Percentiles rank a stretch among this genome's conserved stretches.
These are phyloP conservation scores for Cutaneotrichosporon cavernicola DNA, from an alignment of 1,284 basidiomycete genomes.

Conservation along the genomic window DNA sequence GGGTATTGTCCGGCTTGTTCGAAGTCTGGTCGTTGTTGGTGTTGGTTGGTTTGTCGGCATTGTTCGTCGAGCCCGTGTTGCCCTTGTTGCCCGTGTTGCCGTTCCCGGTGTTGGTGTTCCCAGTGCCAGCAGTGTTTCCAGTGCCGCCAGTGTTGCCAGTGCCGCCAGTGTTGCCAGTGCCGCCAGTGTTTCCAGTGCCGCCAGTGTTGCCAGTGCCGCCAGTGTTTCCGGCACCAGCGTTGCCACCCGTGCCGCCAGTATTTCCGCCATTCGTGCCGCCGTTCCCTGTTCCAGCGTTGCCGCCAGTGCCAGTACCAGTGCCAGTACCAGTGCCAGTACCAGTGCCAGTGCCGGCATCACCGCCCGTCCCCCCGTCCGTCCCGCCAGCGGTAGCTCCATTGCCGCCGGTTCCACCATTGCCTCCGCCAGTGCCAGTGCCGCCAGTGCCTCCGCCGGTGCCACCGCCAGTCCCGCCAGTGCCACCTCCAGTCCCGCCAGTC, in stretches of 20 bases:
- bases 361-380: too few species aligned
- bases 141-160: too few species aligned
- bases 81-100: not conserved
- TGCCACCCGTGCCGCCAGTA: not conserved
- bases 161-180: not conserved
- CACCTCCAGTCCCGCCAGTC: not conserved
- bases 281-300: not conserved
- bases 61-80: not conserved
- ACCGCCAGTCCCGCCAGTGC: conserved; percentile 1
- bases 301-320: too few species aligned
- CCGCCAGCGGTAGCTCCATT: too few species aligned
- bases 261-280: not conserved
- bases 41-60: not conserved
- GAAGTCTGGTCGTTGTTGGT: not conserved
- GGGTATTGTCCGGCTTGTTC: not conserved
- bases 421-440: not conserved
- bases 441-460: not conserved
- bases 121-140: too few species aligned
- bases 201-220: not conserved
- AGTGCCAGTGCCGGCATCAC: too few species aligned
- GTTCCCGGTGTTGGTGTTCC: too few species aligned
- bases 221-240: not conserved
- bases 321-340: too few species aligned
- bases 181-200: too few species aligned
- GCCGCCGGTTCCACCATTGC: not conserved